Evolutionary conservation across 768 basidiomycete genomes (phyloP), one percentile per base, ranked within the genome.

Genomic region (Trametes punicea): DNA sequence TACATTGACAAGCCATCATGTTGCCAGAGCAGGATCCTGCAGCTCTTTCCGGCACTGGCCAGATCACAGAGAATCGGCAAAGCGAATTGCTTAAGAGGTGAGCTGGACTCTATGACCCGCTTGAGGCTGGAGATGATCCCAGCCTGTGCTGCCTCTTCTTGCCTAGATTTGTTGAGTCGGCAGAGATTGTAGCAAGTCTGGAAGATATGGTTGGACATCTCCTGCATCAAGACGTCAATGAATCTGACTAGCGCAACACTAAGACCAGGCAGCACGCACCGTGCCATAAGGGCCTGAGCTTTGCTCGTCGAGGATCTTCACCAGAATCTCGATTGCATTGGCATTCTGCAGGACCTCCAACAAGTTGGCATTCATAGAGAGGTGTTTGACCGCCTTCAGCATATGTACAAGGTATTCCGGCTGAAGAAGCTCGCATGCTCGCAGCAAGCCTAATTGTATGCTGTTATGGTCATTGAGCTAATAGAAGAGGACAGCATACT

Each of bases 171-270:
- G 73, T 95, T 95, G 57, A 99, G 75, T 6, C 95, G 84, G 68
- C 95, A 98, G 16, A 99, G 85, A 63, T 96, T 96, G 76, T 92
- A 98, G 65, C 95, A 93, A 2, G 94, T 93, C 72, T 97, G 95
- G 80, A 98, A 94, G 57, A 97, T 85, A 64, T 98, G 93, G 61
- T 98, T 98, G 46, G 92, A 88, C 71, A 98, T 90, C 81, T 99
- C 96, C 93, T 98, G 66, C 8, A 4, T 2, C 20, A 9, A 30
- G 21, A 30, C 33, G 46, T 38, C 20, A 3, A n/a, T n/a, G 42
- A 51, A 16, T 38, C n/a, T 31, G 5, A 40, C 6, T 2, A 8
- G 13, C 8, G 3, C 16, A 9, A 9, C 20, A 6, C n/a, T n/a
- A n/a, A n/a, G n/a, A n/a, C n/a, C n/a, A n/a, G n/a, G n/a, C 6